Percentiles rank a stretch among this genome's conserved stretches.
Conservation (phyloP, 352 stramenopile species). For the Blastocystis sp. region DNA sequence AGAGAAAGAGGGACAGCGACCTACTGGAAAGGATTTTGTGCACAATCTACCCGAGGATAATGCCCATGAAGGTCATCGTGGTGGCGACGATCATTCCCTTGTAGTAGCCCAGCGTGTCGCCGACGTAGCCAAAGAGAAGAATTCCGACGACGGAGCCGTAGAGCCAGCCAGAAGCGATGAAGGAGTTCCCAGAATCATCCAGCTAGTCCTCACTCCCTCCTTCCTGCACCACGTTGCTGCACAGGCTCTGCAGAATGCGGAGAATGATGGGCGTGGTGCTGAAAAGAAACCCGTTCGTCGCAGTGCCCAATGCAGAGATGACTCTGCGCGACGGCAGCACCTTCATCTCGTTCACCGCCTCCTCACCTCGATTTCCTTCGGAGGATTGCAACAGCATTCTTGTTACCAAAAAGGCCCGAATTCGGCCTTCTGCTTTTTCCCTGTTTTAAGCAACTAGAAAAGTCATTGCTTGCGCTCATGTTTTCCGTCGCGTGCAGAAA, state of each 20-base stretch:
- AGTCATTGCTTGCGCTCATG: neutral
- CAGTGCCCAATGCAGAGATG: conserved; percentile 13
- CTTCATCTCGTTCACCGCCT: conserved; percentile 10
- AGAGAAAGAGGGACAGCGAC: conserved; percentile 10
- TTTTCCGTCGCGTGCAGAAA: neutral
- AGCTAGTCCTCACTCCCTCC: neutral
- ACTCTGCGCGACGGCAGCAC: conserved; percentile 23
- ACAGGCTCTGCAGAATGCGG: conserved; percentile 36
- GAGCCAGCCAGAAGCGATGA: conserved; percentile 48
- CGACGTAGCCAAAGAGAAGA: conserved; percentile 53
- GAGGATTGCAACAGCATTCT: conserved; percentile 24
- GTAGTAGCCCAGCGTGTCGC: conserved; percentile 56
- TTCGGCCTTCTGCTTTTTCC: conserved; percentile 9
- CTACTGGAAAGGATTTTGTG: neutral
- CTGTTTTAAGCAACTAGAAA: neutral
- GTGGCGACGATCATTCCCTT: conserved; percentile 52
- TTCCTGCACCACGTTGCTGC: neutral
- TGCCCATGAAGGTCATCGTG: conserved; percentile 1
- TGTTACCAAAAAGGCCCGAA: conserved; percentile 9
- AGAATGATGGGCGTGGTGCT: conserved; percentile 55
- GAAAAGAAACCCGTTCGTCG: conserved; percentile 60
- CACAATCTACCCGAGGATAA: neutral
- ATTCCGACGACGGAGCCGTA: conserved; percentile 60
- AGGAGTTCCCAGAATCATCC: neutral
- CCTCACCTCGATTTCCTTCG: neutral